Base-by-base conservation (phyloP, 306 rosid genomes). In the Elaeagnus macrophylla region DNA sequence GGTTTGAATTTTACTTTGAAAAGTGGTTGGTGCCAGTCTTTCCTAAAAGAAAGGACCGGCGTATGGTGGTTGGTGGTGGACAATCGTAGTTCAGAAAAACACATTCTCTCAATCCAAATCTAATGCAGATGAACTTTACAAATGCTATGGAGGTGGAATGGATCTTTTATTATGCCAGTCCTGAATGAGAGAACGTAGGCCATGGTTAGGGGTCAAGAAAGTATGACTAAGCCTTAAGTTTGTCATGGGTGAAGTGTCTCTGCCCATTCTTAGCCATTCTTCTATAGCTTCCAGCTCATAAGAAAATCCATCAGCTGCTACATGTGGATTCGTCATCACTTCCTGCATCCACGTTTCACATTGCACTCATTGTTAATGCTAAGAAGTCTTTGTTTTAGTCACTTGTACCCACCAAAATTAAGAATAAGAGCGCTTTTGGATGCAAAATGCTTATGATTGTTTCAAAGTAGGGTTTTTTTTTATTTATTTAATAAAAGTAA, bases 241-340 rank as follows among this genome's bases (percentile, higher is more conserved):
- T 16, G 97, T 88, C 83, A 76, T 66, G 5, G 97, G 97, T 6
- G 97, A 88, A 11, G 84, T 76, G 0, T 82, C 81, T 32, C 65
- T 80, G 53, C 95, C 94, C 1, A 81, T 72, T 0, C 57, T 50
- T 39, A 88, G 37, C 97, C 97, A 84, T 36, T 74, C 74, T 48
- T 74, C 75, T 53, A 88, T 88, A 45, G 91, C 88, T 63, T 78
- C 81, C 13, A 66, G 58, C 72, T 84, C 95, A n/a, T 88, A 88
- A 0, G 95, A 88, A 67, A 84, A 82, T 51, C 97, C 95, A 74
- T 88, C 97, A 1, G 79, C 91, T 9, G 91, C 95, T 42, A 88
- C 79, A 6, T 88, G 83, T 68, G 97, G 97, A 16, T 80, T 78
- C 66, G 76, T 78, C 97, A 88, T 88, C 18, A 88, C 81, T 18